Percentiles rank a stretch among this genome's conserved stretches.
Evolutionary conservation across 78 protist genomes (phyloP).

Genomic region (Mantamonas sphyraenae): DNA sequence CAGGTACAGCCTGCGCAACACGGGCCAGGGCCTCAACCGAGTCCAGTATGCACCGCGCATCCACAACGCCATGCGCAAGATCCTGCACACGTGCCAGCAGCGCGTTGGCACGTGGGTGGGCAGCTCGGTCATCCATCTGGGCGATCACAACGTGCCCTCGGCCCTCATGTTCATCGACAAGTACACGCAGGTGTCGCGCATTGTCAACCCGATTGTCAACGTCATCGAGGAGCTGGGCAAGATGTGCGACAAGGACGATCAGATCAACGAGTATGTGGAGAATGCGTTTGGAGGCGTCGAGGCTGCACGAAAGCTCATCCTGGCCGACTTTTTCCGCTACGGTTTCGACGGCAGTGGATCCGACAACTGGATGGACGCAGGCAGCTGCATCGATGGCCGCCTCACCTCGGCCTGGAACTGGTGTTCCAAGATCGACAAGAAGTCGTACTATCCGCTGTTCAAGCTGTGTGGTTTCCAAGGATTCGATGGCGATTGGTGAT

Average conservation of each 20-base stretch:
- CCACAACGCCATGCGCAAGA: conserved; percentile 37
- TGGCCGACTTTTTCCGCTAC: conserved; percentile 82
- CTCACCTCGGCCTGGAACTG: conserved; percentile 91
- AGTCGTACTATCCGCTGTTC: conserved; percentile 63
- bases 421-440: conserved; percentile 69
- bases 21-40: conserved; percentile 87
- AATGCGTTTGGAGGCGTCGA: conserved; percentile 35
- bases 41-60: conserved; percentile 61
- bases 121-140: conserved; percentile 79
- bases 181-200: conserved; percentile 75
- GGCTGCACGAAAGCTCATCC: conserved; percentile 27
- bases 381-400: conserved; percentile 91
- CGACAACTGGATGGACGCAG: conserved; percentile 87
- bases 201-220: conserved; percentile 65
- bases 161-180: conserved; percentile 93
- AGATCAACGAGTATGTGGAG: conserved; percentile 27
- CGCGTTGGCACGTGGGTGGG: conserved; percentile 84
- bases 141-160: conserved; percentile 94
- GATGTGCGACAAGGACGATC: background rate
- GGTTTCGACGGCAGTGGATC: conserved; percentile 90
- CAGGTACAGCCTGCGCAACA: conserved; percentile 35
- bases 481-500: conserved; percentile 73
- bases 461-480: conserved; percentile 68
- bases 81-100: conserved; percentile 44
- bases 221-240: conserved; percentile 25